phyloP scores from a whole-genome alignment of 2,329 filamentous ascomycete species.

The Coniochaeta hoffmannii region DNA sequence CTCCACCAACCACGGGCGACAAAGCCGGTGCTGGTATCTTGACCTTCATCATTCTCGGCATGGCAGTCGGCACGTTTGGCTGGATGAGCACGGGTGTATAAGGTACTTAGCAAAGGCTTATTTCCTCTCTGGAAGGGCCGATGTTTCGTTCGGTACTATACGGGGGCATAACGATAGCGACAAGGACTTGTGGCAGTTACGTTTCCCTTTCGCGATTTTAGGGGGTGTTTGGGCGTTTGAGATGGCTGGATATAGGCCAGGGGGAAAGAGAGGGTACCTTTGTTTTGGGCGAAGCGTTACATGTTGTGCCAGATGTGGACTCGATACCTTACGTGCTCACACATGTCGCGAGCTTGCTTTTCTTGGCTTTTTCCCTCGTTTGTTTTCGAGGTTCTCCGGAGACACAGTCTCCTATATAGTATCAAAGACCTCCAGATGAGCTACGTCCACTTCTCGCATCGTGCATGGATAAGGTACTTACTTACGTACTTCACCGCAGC shows the following conservation, averaged over 20 bases:
- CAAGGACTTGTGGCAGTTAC: background rate
- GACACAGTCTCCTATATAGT: background rate
- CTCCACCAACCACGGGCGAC: conserved; percentile 36
- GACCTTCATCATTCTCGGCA: conserved; percentile 37
- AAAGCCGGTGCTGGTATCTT: conserved; percentile 40
- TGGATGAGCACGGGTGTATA: conserved; percentile 34
- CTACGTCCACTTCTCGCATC: background rate
- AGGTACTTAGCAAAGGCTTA: background rate
- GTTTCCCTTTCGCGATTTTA: background rate
- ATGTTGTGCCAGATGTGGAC: background rate
- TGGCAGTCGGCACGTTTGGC: conserved; percentile 31
- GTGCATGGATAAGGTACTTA: background rate
- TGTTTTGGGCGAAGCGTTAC: background rate
- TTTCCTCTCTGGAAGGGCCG: background rate
- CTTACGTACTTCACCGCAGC: background rate
- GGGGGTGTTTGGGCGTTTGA: conserved; percentile 1
- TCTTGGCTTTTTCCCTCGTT: background rate
- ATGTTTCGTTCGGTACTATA: background rate
- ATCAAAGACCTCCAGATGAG: background rate
- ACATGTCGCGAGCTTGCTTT: background rate
- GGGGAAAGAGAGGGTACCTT: background rate
- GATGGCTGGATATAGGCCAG: background rate
- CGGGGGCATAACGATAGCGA: background rate
- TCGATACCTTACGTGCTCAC: background rate
- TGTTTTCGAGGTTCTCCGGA: background rate